A percentile compares a stretch with the other conserved stretches of the same genome.
These are phyloP conservation scores for Aurantiochytrium sp. DNA, from an alignment of 108 stramenopile species.

Conservation along the genomic window DNA sequence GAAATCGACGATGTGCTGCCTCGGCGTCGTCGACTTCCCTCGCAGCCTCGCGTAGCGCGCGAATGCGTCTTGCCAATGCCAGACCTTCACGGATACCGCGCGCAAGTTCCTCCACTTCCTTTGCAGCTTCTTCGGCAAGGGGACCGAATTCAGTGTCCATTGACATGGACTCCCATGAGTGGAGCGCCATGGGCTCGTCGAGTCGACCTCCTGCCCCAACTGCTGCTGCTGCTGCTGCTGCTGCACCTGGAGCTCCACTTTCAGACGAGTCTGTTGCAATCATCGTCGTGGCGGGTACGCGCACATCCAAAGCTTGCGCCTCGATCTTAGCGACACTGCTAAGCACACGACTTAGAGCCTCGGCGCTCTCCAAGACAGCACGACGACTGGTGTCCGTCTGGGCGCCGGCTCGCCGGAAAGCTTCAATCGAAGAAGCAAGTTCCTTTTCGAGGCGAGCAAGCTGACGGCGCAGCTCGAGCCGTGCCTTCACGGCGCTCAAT, in stretches of 20 bases:
- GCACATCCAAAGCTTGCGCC: background rate
- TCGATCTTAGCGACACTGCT: background rate
- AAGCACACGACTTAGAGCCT: background rate
- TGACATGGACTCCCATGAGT: background rate
- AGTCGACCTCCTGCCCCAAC: background rate
- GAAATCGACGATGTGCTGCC: background rate
- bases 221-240: background rate
- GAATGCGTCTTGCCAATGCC: background rate
- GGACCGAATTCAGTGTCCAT: background rate
- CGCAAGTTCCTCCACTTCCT: background rate
- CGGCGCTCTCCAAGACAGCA: background rate
- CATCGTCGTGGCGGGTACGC: background rate
- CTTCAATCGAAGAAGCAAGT: background rate
- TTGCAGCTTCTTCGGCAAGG: background rate
- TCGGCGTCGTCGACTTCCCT: background rate
- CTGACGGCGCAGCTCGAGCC: background rate
- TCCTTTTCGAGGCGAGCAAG: background rate
- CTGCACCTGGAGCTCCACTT: too few relatives aligned
- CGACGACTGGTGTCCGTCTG: background rate
- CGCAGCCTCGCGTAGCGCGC: background rate
- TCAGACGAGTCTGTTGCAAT: background rate
- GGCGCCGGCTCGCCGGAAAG: background rate
- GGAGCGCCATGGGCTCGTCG: background rate
- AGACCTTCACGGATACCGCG: background rate
- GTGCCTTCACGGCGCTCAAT: background rate